Base-by-base conservation (phyloP, 345 rosid genomes). In the Eucalyptus regnans region DNA sequence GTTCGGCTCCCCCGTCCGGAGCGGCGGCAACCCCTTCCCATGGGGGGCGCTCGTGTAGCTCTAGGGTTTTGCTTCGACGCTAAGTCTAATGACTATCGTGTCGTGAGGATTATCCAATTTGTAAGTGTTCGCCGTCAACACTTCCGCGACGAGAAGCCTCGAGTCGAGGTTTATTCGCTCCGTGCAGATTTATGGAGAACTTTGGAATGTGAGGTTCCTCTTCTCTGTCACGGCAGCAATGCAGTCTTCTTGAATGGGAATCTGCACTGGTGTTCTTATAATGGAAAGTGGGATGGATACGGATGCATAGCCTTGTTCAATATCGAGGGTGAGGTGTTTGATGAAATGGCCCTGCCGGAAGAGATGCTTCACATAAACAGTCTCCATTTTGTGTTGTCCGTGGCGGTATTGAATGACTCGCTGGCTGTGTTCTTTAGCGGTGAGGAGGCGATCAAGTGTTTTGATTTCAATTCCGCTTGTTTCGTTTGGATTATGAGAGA, bases 61-160 rank as follows among this genome's bases (percentile, higher is more conserved):
- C 17, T 3, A 13, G 68, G 68, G 68, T 62, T 62, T 62, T 13
- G 33, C 68, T 62, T 62, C 68, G 68, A 62, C 17, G 33, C 68
- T 29, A 29, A 29, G 33, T 62, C 68, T 29, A 29, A 5, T 29
- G 68, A 62, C 17, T 62, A 62, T 13, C n/a, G 14, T 14, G 29
- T 62, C 15, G 33, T 62, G 33, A 62, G 68, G 17, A 6, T 62
- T 62, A 3, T 62, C 68, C 13, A 5, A 27, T 60, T 60, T 27
- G 7, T 13, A 27, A 3, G 7, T 60, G 7, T 5, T 25, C 14
- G 11, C 12, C 4, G 2, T 60, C 3, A 4, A 3, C 29, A 15
- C 66, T 27, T 60, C 13, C 7, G 16, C 13, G 31, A 27, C 7
- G 12, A 16, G n/a, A 13, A 27, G 68, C 4, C 68, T 60, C 68